Conservation (phyloP, 257 asterid species). For the Misopates orontium region DNA sequence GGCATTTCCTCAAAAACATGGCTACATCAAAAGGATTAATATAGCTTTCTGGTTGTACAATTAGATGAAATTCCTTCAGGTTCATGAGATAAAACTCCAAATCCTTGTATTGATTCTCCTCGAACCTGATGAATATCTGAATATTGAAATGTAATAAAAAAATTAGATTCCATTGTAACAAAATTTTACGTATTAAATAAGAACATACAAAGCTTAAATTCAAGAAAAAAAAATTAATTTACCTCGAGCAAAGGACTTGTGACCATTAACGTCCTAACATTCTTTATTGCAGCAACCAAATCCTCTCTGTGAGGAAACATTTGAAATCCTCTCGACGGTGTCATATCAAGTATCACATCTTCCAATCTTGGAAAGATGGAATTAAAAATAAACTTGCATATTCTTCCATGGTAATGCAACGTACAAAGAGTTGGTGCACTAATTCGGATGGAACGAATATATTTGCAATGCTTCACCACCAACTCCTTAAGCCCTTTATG, state of each 20-base stretch:
- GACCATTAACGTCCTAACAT: no score
- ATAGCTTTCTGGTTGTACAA: no score
- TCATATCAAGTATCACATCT: conserved; percentile 24
- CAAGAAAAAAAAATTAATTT: no score
- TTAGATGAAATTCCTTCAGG: no score
- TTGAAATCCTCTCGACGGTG: conserved; percentile 23
- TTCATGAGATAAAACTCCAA: conserved; percentile 16
- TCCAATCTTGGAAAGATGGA: not conserved
- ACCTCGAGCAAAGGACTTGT: no score
- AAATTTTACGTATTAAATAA: no score
- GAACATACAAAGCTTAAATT: no score
- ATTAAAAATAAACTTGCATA: conserved; percentile 16
- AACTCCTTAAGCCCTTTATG: conserved; percentile 10
- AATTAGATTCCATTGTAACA: not conserved
- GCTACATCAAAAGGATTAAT: no score
- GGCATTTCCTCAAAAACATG: no score
- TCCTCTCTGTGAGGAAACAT: not conserved
- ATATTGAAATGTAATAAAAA: not conserved
- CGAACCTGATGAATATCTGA: conserved; percentile 37
- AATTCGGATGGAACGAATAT: not conserved
- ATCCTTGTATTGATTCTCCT: not conserved
- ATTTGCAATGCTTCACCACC: conserved; percentile 26
- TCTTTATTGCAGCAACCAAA: no score
- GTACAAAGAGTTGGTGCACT: conserved; percentile 21
- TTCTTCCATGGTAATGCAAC: conserved; percentile 32